A percentile compares a stretch with the other conserved stretches of the same genome.
phyloP scores from a whole-genome alignment of 2,329 filamentous ascomycete species.

The Alternaria incomplexa region DNA sequence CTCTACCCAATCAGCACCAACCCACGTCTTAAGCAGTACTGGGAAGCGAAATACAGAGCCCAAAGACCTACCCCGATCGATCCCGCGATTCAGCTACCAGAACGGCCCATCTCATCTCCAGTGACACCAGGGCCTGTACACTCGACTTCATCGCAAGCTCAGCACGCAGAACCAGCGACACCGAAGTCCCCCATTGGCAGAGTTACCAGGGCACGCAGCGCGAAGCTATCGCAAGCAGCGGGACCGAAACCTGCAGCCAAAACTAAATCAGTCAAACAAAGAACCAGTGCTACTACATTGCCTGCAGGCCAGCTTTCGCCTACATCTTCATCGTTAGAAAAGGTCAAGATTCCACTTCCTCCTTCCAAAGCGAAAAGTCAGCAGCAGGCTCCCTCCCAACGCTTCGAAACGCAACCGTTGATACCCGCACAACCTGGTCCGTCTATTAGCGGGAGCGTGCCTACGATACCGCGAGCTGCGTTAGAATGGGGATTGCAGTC shows the following conservation, averaged over 20 bases:
- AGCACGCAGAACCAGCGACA: neutral
- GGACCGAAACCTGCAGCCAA: neutral
- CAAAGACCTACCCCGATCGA: neutral
- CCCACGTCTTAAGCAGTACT: slow-evolving; percentile 6
- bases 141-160: neutral
- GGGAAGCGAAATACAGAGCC: neutral
- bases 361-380: neutral
- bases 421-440: neutral
- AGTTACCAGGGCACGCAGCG: neutral
- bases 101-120: neutral
- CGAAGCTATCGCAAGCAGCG: neutral
- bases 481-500: neutral
- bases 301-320: too few species aligned
- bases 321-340: neutral
- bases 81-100: neutral
- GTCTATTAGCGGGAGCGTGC: neutral
- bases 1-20: slow-evolving; percentile 16
- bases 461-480: neutral
- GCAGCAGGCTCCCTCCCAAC: neutral
- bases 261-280: neutral
- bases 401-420: neutral
- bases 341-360: too few species aligned
- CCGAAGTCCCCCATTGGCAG: neutral
- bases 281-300: neutral
- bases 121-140: neutral